Evolutionary conservation across 495 filamentous ascomycete species (phyloP).

Genomic region (Apodospora peruviana): DNA sequence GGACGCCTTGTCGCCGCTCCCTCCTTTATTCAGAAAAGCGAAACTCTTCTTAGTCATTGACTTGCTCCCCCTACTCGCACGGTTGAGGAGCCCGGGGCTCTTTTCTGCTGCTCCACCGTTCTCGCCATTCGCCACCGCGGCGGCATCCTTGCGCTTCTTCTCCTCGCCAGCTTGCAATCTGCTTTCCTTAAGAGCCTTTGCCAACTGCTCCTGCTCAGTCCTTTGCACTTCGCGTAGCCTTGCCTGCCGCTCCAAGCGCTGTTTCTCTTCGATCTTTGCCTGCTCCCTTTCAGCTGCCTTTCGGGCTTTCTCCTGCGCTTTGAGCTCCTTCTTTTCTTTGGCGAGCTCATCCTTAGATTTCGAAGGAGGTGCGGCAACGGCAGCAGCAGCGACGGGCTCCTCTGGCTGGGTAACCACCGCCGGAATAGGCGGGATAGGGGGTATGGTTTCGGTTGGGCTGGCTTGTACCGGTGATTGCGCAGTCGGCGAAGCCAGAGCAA

Average conservation of each 20-base stretch:
- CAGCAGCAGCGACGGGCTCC: background rate
- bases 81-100: conserved; percentile 30
- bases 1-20: conserved; percentile 21
- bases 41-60: conserved; percentile 47
- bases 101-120: background rate
- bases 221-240: conserved; percentile 28
- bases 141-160: conserved; percentile 29
- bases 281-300: conserved; percentile 62
- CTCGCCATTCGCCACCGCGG: background rate
- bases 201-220: conserved; percentile 33
- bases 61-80: conserved; percentile 31
- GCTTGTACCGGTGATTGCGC: conserved; percentile 23
- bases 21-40: conserved; percentile 36
- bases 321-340: conserved; percentile 46
- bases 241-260: conserved; percentile 29
- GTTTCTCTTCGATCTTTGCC: conserved; percentile 55
- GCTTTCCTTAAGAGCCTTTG: conserved; percentile 37
- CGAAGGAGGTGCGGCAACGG: conserved; percentile 22
- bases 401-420: conserved; percentile 20
- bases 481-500: conserved; percentile 4
- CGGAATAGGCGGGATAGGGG: conserved; percentile 24
- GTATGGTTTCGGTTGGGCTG: conserved; percentile 19
- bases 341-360: conserved; percentile 51
- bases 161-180: conserved; percentile 36
- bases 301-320: conserved; percentile 56